Evolutionary conservation across 495 filamentous ascomycete species (phyloP).

Genomic region (Neurospora intermedia): DNA sequence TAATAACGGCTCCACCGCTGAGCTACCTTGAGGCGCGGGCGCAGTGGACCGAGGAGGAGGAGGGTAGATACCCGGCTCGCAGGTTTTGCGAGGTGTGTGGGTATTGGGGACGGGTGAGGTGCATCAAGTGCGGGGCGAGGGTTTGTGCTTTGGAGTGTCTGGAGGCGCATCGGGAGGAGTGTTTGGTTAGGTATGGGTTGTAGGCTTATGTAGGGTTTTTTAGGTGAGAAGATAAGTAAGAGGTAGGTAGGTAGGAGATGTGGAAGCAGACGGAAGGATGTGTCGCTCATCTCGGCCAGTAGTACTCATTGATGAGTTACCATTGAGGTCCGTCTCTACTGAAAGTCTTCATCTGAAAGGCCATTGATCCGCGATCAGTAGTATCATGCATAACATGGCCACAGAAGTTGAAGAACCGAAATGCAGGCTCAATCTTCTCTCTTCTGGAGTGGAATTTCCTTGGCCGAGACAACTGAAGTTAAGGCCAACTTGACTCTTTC

Average conservation of each 20-base stretch:
- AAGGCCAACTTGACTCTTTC: not conserved
- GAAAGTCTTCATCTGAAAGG: not conserved
- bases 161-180: slow-evolving; percentile 65
- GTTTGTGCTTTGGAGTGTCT: slow-evolving; percentile 79
- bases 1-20: slow-evolving; percentile 62
- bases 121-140: slow-evolving; percentile 69
- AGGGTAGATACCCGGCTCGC: slow-evolving; percentile 43
- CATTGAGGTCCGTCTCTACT: no score
- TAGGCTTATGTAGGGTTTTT: slow-evolving; percentile 13
- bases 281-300: not conserved
- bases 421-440: not conserved
- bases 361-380: not conserved
- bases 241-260: not conserved
- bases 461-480: not conserved
- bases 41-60: slow-evolving; percentile 30
- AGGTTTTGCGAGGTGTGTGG: slow-evolving; percentile 83
- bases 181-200: slow-evolving; percentile 56
- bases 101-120: slow-evolving; percentile 82
- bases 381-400: not conserved
- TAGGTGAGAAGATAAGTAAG: not conserved
- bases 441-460: not conserved
- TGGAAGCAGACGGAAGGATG: not conserved
- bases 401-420: no score
- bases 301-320: no score
- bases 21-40: slow-evolving; percentile 71